These are phyloP conservation scores for Paracamarosporium sp. DNA, from an alignment of 2,329 filamentous ascomycete species.

Conservation along the genomic window DNA sequence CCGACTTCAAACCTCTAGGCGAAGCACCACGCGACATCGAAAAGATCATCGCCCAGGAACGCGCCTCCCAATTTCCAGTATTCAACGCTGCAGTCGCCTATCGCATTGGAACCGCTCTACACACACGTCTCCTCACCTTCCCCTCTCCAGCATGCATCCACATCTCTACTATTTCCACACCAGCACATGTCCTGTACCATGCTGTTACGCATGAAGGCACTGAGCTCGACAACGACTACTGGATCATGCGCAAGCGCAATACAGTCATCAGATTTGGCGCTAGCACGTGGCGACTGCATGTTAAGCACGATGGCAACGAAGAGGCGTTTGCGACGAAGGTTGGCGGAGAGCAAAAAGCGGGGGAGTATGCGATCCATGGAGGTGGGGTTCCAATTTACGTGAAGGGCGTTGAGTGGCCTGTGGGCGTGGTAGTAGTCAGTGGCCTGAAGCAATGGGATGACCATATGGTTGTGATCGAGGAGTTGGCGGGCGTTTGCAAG, in stretches of 20 bases:
- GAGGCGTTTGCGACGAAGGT: conserved; percentile 68
- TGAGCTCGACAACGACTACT: conserved; percentile 72
- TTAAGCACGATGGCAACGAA: conserved; percentile 73
- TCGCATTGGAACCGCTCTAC: conserved; percentile 67
- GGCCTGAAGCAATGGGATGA: conserved; percentile 81
- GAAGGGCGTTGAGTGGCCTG: conserved; percentile 72
- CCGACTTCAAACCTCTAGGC: neutral
- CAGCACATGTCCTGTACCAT: conserved; percentile 69
- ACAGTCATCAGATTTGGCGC: conserved; percentile 73
- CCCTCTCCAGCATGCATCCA: conserved; percentile 64
- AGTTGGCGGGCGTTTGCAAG: conserved; percentile 3
- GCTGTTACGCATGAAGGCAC: conserved; percentile 69
- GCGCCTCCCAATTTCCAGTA: conserved; percentile 47
- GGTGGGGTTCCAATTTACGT: conserved; percentile 76
- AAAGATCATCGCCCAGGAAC: conserved; percentile 49
- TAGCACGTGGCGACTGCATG: conserved; percentile 73
- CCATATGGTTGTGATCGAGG: conserved; percentile 75
- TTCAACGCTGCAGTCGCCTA: conserved; percentile 70
- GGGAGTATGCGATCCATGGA: conserved; percentile 78
- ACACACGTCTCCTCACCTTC: conserved; percentile 63
- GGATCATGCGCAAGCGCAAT: conserved; percentile 70
- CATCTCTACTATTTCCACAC: conserved; percentile 62
- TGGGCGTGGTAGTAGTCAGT: conserved; percentile 77
- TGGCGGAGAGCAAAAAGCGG: conserved; percentile 54
- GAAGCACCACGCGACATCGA: conserved; percentile 22